A percentile compares a stretch with the other conserved stretches of the same genome.
phyloP scores from a whole-genome alignment of 2,329 filamentous ascomycete species.

The Microcyclosporella mali region DNA sequence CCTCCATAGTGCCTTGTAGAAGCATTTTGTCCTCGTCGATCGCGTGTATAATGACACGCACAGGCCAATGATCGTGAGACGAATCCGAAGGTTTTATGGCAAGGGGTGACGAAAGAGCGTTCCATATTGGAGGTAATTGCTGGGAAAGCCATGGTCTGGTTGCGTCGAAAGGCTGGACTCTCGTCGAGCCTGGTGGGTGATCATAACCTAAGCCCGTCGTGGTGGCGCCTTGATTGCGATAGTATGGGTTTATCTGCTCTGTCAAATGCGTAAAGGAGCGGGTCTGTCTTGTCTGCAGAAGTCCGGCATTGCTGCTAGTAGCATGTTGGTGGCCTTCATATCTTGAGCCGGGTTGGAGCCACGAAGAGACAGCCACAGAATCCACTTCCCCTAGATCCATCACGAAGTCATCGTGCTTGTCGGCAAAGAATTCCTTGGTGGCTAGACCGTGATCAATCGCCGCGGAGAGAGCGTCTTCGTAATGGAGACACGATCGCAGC shows the following conservation, averaged over 20 bases:
- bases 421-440: conserved; percentile 47
- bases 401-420: conserved; percentile 53
- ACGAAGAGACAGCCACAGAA: conserved; percentile 51
- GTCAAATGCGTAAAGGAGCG: conserved; percentile 16
- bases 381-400: conserved; percentile 48
- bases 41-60: conserved; percentile 59
- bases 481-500: conserved; percentile 48
- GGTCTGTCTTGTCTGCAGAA: conserved; percentile 14
- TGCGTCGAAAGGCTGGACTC: conserved; percentile 25
- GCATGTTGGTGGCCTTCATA: conserved; percentile 59
- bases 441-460: conserved; percentile 51
- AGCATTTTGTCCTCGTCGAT: conserved; percentile 57
- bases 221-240: conserved; percentile 8
- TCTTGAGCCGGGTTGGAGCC: conserved; percentile 55
- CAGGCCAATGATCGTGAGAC: conserved; percentile 58
- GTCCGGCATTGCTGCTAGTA: conserved; percentile 27
- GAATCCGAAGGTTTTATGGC: conserved; percentile 15
- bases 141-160: conserved; percentile 36
- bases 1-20: conserved; percentile 62
- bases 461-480: conserved; percentile 49
- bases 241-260: conserved; percentile 31
- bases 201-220: conserved; percentile 18
- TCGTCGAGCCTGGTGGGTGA: conserved; percentile 25
- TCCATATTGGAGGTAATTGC: conserved; percentile 22
- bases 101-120: conserved; percentile 1